A percentile compares a stretch with the other conserved stretches of the same genome.
These are phyloP conservation scores for Sclerotinia minor DNA, from an alignment of 2,329 filamentous ascomycete species.

Conservation along the genomic window DNA sequence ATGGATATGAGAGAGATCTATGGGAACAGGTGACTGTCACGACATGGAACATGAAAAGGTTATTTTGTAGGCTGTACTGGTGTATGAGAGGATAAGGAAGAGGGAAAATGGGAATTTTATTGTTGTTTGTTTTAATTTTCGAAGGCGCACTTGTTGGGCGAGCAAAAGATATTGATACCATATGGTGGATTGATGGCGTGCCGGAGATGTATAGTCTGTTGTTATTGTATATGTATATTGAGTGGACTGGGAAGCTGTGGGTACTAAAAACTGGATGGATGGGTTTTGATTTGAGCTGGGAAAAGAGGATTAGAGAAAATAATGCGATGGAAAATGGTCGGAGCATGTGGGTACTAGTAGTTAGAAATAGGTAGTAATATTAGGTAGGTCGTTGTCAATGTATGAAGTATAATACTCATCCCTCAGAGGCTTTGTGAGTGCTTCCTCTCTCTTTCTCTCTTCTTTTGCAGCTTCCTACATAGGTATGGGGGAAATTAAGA, in stretches of 20 bases:
- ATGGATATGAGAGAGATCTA: not conserved
- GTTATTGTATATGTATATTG: not conserved
- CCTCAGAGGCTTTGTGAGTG: not conserved
- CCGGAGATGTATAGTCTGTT: not conserved
- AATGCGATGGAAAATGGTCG: not conserved
- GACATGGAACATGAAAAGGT: not conserved
- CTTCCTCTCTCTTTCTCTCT: not conserved
- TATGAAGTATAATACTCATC: not conserved
- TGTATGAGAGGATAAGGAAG: not conserved
- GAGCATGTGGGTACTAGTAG: not conserved
- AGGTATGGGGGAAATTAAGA: no score
- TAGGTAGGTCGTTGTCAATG: not conserved
- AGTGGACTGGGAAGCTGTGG: not conserved
- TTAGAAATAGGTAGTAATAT: not conserved
- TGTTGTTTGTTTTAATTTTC: not conserved
- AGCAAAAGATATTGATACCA: slow-evolving; percentile 9
- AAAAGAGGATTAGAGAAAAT: not conserved
- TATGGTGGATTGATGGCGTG: not conserved
- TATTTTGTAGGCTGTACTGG: not conserved
- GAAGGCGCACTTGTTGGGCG: not conserved
- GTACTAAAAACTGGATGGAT: not conserved
- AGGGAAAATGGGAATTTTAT: not conserved
- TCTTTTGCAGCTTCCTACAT: no score
- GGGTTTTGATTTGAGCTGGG: no score
- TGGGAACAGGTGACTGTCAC: not conserved